These are phyloP conservation scores for Spergularia marina DNA, from an alignment of 148 eudicot genomes.

Conservation along the genomic window DNA sequence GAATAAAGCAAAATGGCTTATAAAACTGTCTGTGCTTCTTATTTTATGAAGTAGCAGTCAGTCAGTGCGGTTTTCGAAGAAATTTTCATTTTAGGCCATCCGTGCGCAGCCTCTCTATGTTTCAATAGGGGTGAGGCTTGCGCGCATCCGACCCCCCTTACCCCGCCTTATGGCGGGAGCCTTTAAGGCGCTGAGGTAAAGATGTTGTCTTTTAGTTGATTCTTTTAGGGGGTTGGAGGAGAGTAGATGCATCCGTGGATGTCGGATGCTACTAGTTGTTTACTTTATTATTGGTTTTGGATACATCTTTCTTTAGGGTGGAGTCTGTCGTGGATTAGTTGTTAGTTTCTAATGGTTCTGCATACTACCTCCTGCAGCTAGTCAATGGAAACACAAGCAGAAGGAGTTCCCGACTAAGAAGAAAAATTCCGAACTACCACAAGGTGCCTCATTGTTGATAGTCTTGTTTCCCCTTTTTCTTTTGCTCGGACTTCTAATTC, in stretches of 20 bases:
- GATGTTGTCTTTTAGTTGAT: too few species aligned
- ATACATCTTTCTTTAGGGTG: conserved; percentile 1
- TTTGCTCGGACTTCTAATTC: not conserved
- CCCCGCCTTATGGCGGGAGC: too few species aligned
- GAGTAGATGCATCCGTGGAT: not conserved
- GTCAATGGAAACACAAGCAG: conserved; percentile 64
- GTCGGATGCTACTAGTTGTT: not conserved
- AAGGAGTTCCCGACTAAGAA: conserved; percentile 77
- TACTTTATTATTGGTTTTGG: conserved; percentile 14
- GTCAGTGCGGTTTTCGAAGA: too few species aligned
- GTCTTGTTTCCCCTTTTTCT: not conserved
- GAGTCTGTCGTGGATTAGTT: not conserved
- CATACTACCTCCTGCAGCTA: conserved; percentile 42
- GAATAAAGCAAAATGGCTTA: too few species aligned
- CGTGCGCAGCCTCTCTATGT: too few species aligned
- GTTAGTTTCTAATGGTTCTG: conserved; percentile 16
- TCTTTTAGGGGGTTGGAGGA: too few species aligned
- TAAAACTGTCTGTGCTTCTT: too few species aligned
- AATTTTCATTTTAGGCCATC: too few species aligned
- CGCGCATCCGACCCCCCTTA: too few species aligned
- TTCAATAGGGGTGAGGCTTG: too few species aligned
- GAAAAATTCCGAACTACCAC: conserved; percentile 55
- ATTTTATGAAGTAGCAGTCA: too few species aligned
- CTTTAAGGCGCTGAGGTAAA: too few species aligned
- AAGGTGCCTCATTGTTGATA: conserved; percentile 44